Conservation (phyloP, 2,329 filamentous ascomycete species). For the Alternaria sp. region DNA sequence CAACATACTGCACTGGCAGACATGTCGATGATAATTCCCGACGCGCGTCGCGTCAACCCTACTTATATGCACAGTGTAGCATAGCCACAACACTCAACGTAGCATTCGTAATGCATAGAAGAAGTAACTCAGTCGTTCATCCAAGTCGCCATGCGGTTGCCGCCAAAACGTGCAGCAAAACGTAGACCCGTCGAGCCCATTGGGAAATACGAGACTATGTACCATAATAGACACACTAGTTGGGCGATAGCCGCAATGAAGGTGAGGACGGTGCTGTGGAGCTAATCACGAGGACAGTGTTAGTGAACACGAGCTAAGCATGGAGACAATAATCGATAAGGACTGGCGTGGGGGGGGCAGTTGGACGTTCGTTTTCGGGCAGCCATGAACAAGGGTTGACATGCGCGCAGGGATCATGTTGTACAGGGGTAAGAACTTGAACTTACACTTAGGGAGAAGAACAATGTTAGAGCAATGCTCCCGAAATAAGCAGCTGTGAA, state of each 20-base stretch:
- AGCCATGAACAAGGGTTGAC: slow-evolving; percentile 39
- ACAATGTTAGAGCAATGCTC: slow-evolving; percentile 86
- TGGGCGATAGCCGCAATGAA: slow-evolving; percentile 85
- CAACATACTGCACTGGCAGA: slow-evolving; percentile 10
- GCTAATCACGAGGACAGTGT: slow-evolving; percentile 54
- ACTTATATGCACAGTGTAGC: slow-evolving; percentile 21
- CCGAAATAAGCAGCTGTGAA: slow-evolving; percentile 97
- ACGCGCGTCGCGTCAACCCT: slow-evolving; percentile 35
- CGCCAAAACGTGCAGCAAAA: slow-evolving; percentile 85
- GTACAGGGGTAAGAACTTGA: slow-evolving; percentile 22
- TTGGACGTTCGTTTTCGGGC: slow-evolving; percentile 34
- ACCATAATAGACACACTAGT: slow-evolving; percentile 85
- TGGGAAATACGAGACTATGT: slow-evolving; percentile 95
- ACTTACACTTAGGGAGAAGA: slow-evolving; percentile 92
- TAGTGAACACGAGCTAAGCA: slow-evolving; percentile 44
- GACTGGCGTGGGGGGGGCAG: slow-evolving; percentile 33
- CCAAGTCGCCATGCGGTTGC: slow-evolving; percentile 85
- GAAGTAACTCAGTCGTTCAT: slow-evolving; percentile 70
- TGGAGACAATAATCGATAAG: slow-evolving; percentile 43
- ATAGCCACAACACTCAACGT: slow-evolving; percentile 27
- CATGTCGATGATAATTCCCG: slow-evolving; percentile 26
- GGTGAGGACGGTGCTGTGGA: slow-evolving; percentile 84
- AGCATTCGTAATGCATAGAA: slow-evolving; percentile 16
- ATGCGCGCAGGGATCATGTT: slow-evolving; percentile 22
- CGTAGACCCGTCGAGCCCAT: slow-evolving; percentile 92